These are phyloP conservation scores for Musa itinerans DNA, from an alignment of 176 grass and related monocot genomes.

Conservation along the genomic window DNA sequence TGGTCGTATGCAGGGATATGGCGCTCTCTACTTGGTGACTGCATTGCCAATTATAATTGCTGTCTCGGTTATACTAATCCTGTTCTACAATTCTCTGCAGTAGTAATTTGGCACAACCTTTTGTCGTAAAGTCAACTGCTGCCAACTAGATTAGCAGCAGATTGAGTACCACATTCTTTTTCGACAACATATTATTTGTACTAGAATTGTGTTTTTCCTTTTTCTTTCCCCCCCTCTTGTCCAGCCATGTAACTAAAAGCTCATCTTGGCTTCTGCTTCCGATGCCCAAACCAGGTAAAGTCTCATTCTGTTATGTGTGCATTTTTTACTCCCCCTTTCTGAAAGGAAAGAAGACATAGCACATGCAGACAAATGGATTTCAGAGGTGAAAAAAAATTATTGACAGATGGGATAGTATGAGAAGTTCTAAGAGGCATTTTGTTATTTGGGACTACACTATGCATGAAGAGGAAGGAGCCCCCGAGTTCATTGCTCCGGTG, in stretches of 20 bases:
- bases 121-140: slow-evolving; percentile 7
- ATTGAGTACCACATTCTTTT: neutral
- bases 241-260: neutral
- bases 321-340: too few relatives aligned
- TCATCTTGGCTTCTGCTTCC: neutral
- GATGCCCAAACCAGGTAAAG: too few relatives aligned
- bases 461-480: too few relatives aligned
- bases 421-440: too few relatives aligned
- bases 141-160: neutral
- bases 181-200: neutral
- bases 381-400: too few relatives aligned
- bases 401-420: too few relatives aligned
- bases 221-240: neutral
- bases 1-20: slow-evolving; percentile 60
- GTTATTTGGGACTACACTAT: too few relatives aligned
- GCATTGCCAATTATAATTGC: slow-evolving; percentile 74
- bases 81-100: slow-evolving; percentile 95
- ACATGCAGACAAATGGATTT: too few relatives aligned
- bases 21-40: slow-evolving; percentile 84
- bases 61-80: slow-evolving; percentile 73
- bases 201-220: neutral
- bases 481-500: too few relatives aligned
- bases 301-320: too few relatives aligned
- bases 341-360: too few relatives aligned
- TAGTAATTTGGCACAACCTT: slow-evolving; percentile 25